Evolutionary conservation across 2,329 filamentous ascomycete genomes (phyloP).

Genomic region (Zarea fungicola): DNA sequence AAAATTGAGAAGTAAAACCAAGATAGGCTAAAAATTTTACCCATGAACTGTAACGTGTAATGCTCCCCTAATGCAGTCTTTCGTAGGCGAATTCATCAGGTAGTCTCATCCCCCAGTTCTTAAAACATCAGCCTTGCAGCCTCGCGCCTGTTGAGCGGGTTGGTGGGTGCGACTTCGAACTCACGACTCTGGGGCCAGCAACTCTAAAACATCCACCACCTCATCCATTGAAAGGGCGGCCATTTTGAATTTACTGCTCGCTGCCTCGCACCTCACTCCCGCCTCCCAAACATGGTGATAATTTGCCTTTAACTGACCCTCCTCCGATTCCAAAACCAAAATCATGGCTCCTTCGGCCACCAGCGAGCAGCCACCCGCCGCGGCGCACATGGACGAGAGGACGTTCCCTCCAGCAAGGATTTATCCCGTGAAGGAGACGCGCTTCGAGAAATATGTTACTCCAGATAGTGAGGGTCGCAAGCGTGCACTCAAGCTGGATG

Average conservation of each 20-base stretch:
- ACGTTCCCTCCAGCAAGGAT: slow-evolving; percentile 50
- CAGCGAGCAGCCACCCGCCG: slow-evolving; percentile 35
- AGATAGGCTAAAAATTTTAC: too few species aligned
- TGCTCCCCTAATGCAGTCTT: too few species aligned
- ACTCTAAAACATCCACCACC: slow-evolving; percentile 17
- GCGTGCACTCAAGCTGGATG: slow-evolving; percentile 55
- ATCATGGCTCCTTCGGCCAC: slow-evolving; percentile 51
- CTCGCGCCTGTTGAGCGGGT: slow-evolving; percentile 21
- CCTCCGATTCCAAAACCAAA: slow-evolving; percentile 3
- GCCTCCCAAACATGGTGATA: slow-evolving; percentile 12
- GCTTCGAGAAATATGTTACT: slow-evolving; percentile 51
- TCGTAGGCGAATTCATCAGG: not conserved
- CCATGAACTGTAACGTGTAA: too few species aligned
- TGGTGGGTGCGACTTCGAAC: slow-evolving; percentile 16
- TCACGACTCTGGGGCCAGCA: slow-evolving; percentile 16
- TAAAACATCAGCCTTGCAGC: slow-evolving; percentile 33
- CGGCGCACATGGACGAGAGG: slow-evolving; percentile 28
- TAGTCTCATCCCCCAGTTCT: too few species aligned
- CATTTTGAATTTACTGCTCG: slow-evolving; percentile 9
- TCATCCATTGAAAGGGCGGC: slow-evolving; percentile 23
- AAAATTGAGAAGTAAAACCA: too few species aligned
- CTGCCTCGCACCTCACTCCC: slow-evolving; percentile 13
- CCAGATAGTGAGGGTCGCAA: slow-evolving; percentile 63
- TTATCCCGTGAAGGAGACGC: slow-evolving; percentile 57
- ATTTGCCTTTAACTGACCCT: not conserved